Conservation (phyloP, 768 basidiomycete genomes). For the Ephemerocybe angulata region DNA sequence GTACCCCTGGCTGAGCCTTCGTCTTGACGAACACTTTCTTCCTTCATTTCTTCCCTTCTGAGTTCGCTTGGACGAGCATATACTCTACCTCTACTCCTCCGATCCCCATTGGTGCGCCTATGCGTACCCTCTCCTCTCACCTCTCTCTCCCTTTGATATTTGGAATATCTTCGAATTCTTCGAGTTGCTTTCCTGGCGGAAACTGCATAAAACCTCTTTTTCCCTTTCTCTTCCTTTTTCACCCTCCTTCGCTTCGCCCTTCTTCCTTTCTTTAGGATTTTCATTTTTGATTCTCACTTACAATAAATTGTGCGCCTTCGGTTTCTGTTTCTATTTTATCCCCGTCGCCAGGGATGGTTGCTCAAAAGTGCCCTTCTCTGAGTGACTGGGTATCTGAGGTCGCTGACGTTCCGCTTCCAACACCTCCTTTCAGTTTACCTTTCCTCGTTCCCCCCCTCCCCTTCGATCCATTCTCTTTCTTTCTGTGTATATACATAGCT, state of each 20-base stretch:
- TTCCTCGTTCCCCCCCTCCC: background rate
- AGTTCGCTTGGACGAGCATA: slow-evolving; percentile 40
- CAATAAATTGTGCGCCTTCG: slow-evolving; percentile 11
- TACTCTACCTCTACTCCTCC: background rate
- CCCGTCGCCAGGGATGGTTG: too few species aligned
- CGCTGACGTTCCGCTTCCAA: too few species aligned
- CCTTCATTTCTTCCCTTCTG: slow-evolving; percentile 15
- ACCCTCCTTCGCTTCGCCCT: slow-evolving; percentile 8
- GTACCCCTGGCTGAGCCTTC: background rate
- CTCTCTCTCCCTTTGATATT: background rate
- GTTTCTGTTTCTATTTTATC: background rate
- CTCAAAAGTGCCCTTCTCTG: too few species aligned
- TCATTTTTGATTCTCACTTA: slow-evolving; percentile 6
- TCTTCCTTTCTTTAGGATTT: background rate
- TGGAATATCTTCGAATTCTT: slow-evolving; percentile 7
- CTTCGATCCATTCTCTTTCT: background rate
- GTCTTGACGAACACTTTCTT: too few species aligned
- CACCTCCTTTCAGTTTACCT: background rate
- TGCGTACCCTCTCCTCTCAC: background rate
- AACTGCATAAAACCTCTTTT: too few species aligned
- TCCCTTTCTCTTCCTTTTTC: slow-evolving; percentile 4
- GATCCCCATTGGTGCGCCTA: slow-evolving; percentile 5
- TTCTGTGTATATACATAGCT: too few species aligned
- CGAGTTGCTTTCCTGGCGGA: slow-evolving; percentile 9
- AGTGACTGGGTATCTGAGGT: too few species aligned